Evolutionary conservation across 768 basidiomycete species (phyloP), one percentile per base, ranked within the genome.

Genomic region (Rhodotorula sphaerocarpa): DNA sequence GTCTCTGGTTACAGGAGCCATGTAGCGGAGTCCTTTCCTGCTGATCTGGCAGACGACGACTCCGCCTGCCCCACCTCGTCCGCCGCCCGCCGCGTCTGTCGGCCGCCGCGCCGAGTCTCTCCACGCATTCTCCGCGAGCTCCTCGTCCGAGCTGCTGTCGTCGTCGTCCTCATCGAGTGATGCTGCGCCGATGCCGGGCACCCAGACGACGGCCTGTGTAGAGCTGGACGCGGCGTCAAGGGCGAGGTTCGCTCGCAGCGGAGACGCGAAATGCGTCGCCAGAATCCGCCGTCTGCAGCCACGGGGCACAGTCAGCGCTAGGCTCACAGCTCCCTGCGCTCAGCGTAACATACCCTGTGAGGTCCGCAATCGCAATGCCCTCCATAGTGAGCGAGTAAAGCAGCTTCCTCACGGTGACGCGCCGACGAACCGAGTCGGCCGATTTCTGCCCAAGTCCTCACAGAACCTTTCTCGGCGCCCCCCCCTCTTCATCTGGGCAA

Each of bases 211-310:
- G 11, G 66, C 23, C 2, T 11, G 12, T 7, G 33, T 9, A 9
- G 46, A 34, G 5, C 55, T 41, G 42, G 58, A 5, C 9, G 66
- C 66, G 2, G 66, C 59, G 30, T 68, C 62, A 34, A 68, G 61
- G 14, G 66, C 66, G 50, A 58, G 43, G 20, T 44, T 48, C 23
- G 62, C 34, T 21, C 31, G 27, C 44, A 58, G 66, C 0, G 56
- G 43, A 12, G 50, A 46, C 47, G 47, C 25, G 48, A 64, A 68
- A 34, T 68, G 62, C 20, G 66, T 68, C 5, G 55, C 55, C 31
- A 68, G 47, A 59, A 68, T 57, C 46, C 41, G 36, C 9, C 62
- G 66, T 15, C 66, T 68, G 56, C 5, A 16, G 41, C 14, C 4
- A 2, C 7, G 23, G 18, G 44, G 25, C n/a, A 28, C 45, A 14